Percentiles rank a stretch among this genome's conserved stretches.
phyloP scores from a whole-genome alignment of 139 green algal species.

The Chlorella sp. region DNA sequence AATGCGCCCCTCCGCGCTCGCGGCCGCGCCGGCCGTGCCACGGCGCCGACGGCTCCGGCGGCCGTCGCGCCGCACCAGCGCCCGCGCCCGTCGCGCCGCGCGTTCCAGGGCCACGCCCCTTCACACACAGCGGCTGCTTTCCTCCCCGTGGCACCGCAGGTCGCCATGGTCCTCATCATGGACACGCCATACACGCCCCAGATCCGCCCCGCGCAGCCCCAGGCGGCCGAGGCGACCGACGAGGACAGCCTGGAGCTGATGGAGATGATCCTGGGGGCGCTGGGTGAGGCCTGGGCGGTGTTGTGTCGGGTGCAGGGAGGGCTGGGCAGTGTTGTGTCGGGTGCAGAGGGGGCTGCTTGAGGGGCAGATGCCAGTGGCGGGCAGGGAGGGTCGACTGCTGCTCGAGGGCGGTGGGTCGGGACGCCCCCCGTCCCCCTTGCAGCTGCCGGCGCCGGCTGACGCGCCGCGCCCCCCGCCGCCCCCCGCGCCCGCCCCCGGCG shows the following conservation, averaged over 20 bases:
- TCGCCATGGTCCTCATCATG: slow-evolving; percentile 77
- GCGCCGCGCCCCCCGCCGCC: background rate
- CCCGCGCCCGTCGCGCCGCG: too few species aligned
- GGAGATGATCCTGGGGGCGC: slow-evolving; percentile 90
- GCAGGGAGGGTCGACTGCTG: too few species aligned
- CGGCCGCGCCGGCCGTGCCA: too few species aligned
- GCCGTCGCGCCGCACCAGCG: too few species aligned
- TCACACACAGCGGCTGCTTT: too few species aligned
- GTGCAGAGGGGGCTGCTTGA: background rate
- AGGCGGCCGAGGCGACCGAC: slow-evolving; percentile 60
- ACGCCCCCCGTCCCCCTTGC: background rate
- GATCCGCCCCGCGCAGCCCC: slow-evolving; percentile 60
- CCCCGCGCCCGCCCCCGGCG: too few species aligned
- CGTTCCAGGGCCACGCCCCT: too few species aligned
- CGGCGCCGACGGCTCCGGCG: too few species aligned
- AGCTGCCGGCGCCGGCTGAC: background rate
- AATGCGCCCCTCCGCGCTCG: too few species aligned
- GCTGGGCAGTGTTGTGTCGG: background rate
- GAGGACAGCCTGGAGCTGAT: slow-evolving; percentile 86
- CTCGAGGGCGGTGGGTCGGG: background rate
- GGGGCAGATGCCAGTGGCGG: too few species aligned
- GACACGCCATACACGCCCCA: slow-evolving; percentile 75
- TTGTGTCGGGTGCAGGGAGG: background rate
- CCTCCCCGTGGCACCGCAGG: too few species aligned
- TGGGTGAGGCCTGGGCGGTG: slow-evolving; percentile 44